Conservation (phyloP, 148 eudicot genomes). For the Suaeda aralocaspica region DNA sequence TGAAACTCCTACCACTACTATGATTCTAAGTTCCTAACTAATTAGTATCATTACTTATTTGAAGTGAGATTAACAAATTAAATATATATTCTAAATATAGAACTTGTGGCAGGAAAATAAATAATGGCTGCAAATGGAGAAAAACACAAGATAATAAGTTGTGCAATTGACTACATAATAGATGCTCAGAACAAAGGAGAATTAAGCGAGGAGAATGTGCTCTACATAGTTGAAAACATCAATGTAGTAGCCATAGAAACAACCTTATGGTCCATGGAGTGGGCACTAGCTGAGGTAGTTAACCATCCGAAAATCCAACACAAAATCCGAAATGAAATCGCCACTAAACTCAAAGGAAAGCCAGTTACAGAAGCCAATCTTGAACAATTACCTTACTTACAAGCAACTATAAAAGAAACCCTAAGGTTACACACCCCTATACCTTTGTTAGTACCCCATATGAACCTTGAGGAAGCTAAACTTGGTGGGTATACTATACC, state of each 20-base stretch:
- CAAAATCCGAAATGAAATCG: slow-evolving; percentile 48
- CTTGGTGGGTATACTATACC: slow-evolving; percentile 61
- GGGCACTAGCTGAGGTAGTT: slow-evolving; percentile 73
- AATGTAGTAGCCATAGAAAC: slow-evolving; percentile 81
- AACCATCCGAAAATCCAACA: slow-evolving; percentile 59
- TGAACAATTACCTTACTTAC: slow-evolving; percentile 50
- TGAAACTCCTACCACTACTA: too few relatives aligned
- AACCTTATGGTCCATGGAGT: slow-evolving; percentile 72
- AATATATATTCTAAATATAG: too few relatives aligned
- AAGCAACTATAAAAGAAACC: slow-evolving; percentile 60
- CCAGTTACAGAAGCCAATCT: slow-evolving; percentile 46
- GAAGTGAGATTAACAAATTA: not conserved
- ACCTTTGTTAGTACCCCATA: slow-evolving; percentile 66
- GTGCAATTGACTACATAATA: slow-evolving; percentile 74
- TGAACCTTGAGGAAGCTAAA: slow-evolving; percentile 66
- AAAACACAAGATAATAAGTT: slow-evolving; percentile 39
- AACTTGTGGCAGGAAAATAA: slow-evolving; percentile 33
- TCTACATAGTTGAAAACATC: slow-evolving; percentile 78
- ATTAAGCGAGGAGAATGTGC: slow-evolving; percentile 59
- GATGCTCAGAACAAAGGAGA: slow-evolving; percentile 65
- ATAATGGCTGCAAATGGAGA: slow-evolving; percentile 34
- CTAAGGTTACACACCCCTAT: slow-evolving; percentile 55
- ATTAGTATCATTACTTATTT: too few relatives aligned
- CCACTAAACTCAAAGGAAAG: slow-evolving; percentile 29
- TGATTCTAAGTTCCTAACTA: too few relatives aligned